These are phyloP conservation scores for Colletotrichum melonis DNA, from an alignment of 2,329 filamentous ascomycete genomes.

Conservation along the genomic window DNA sequence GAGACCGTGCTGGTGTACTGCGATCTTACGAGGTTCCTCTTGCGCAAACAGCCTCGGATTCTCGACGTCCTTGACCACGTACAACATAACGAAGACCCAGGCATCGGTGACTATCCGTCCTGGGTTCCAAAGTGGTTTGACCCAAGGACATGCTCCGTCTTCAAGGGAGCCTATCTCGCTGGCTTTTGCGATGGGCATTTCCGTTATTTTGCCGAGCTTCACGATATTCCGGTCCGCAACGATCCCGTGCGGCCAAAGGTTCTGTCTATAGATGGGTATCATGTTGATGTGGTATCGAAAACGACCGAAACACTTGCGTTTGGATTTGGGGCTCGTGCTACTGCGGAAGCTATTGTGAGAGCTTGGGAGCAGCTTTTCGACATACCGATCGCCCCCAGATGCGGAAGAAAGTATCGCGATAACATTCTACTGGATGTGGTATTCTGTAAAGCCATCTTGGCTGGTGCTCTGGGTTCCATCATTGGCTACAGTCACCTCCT, in stretches of 20 bases:
- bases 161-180: conserved; percentile 28
- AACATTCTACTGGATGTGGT: conserved; percentile 26
- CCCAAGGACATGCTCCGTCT: conserved; percentile 9
- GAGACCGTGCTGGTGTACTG: conserved; percentile 30
- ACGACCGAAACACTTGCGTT: conserved; percentile 9
- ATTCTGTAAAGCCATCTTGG: conserved; percentile 32
- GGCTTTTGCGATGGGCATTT: conserved; percentile 30
- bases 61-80: conserved; percentile 34
- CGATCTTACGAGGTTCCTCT: conserved; percentile 35
- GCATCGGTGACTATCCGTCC: conserved; percentile 27
- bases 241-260: conserved; percentile 13
- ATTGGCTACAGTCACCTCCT: conserved; percentile 11
- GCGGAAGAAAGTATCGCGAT: conserved; percentile 14
- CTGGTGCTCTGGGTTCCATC: conserved; percentile 13
- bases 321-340: not conserved
- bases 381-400: not conserved
- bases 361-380: conserved; percentile 11
- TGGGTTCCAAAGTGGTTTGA: conserved; percentile 37
- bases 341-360: not conserved
- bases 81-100: conserved; percentile 29
- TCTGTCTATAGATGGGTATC: conserved; percentile 31
- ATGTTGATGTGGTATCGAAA: conserved; percentile 20
- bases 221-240: conserved; percentile 15
- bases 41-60: conserved; percentile 29
- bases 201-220: conserved; percentile 23